phyloP scores from a whole-genome alignment of 2,329 filamentous ascomycete genomes.

The Ascochyta koolunga region DNA sequence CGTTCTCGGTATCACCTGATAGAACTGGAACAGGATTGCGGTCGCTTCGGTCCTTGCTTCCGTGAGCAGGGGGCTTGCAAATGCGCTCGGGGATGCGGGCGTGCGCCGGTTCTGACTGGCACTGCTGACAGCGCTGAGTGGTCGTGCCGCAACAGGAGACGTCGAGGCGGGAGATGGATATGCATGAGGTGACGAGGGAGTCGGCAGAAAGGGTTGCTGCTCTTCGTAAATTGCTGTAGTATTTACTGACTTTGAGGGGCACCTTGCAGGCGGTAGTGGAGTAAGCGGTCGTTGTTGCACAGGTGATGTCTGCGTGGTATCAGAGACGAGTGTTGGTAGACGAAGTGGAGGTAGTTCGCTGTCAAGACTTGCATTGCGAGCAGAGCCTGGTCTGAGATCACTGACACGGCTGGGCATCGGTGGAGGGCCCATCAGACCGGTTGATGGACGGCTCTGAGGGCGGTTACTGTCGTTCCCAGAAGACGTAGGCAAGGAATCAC shows the following conservation, averaged over 20 bases:
- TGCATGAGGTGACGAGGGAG: constrained; percentile 18
- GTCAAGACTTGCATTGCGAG: constrained; percentile 18
- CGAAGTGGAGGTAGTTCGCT: constrained; percentile 46
- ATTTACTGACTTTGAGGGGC: neutral
- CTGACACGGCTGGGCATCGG: constrained; percentile 36
- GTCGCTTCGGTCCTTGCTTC: neutral
- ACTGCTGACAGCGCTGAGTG: constrained; percentile 24
- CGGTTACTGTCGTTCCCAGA: constrained; percentile 30
- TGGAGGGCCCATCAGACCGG: constrained; percentile 38
- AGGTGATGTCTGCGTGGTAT: constrained; percentile 6
- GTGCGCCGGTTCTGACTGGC: constrained; percentile 10
- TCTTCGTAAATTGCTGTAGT: neutral
- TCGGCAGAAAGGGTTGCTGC: constrained; percentile 10
- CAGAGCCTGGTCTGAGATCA: constrained; percentile 28
- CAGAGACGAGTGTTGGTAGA: constrained; percentile 37
- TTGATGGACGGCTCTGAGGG: constrained; percentile 32
- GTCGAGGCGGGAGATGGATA: neutral
- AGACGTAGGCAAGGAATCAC: constrained; percentile 37
- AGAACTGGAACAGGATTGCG: neutral
- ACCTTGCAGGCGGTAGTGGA: neutral
- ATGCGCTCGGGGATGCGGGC: neutral
- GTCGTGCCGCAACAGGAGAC: constrained; percentile 13
- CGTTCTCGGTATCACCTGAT: constrained; percentile 9
- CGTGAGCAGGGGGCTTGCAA: constrained; percentile 15
- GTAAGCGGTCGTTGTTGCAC: constrained; percentile 13